Conservation (phyloP, 768 basidiomycete species). For the Lactifluus volemus region DNA sequence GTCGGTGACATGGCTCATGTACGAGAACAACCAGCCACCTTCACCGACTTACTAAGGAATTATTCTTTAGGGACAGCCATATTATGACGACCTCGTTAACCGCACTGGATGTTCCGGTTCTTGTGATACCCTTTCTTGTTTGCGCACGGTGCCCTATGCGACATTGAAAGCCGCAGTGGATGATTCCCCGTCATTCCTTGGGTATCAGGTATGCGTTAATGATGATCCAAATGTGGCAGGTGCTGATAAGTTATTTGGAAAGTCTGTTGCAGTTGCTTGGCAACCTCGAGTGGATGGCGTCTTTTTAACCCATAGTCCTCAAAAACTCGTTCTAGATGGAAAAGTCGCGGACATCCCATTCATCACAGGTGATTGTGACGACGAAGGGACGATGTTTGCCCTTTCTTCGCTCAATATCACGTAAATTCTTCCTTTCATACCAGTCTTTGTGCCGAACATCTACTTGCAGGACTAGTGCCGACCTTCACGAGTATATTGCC, state of each 20-base stretch:
- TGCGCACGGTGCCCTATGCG: slow-evolving; percentile 26
- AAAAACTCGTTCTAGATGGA: too few species aligned
- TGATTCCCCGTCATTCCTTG: slow-evolving; percentile 21
- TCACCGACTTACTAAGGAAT: neutral
- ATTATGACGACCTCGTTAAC: slow-evolving; percentile 35
- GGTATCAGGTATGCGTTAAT: slow-evolving; percentile 22
- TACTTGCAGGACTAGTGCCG: too few species aligned
- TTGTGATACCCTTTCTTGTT: slow-evolving; percentile 18
- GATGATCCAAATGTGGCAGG: neutral
- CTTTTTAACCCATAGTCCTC: too few species aligned
- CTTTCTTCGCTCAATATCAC: too few species aligned
- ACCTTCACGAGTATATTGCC: too few species aligned
- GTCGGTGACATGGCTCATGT: slow-evolving; percentile 23
- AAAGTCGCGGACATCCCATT: too few species aligned
- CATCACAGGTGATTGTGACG: too few species aligned
- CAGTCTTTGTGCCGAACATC: too few species aligned
- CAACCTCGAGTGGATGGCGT: slow-evolving; percentile 22
- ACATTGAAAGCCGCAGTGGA: slow-evolving; percentile 28
- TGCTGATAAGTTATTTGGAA: neutral
- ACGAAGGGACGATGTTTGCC: too few species aligned
- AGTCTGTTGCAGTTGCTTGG: slow-evolving; percentile 30
- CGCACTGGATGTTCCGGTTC: slow-evolving; percentile 30
- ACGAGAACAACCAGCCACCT: slow-evolving; percentile 23
- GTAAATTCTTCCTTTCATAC: too few species aligned
- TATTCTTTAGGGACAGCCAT: slow-evolving; percentile 23